A percentile compares a stretch with the other conserved stretches of the same genome.
phyloP scores from a whole-genome alignment of 768 basidiomycete genomes.

The Tricholoma sp. region DNA sequence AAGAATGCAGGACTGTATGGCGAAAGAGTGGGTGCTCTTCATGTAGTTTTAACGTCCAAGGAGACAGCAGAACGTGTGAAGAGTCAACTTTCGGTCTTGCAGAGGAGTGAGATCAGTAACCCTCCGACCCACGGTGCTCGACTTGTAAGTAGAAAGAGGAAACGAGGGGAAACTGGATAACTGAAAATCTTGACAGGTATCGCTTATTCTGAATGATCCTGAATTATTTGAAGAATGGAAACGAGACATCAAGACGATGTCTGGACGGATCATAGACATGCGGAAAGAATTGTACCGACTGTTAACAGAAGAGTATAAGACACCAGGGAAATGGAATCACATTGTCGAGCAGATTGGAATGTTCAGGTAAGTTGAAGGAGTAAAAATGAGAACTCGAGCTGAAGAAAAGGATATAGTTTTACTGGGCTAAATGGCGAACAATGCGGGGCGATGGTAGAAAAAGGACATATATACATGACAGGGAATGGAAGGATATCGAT shows the following conservation, averaged over 20 bases:
- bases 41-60: slow-evolving; percentile 60
- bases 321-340: slow-evolving; percentile 95
- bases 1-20: slow-evolving; percentile 96
- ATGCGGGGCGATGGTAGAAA: slow-evolving; percentile 61
- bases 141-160: slow-evolving; percentile 41
- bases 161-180: neutral
- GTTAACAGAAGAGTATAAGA: slow-evolving; percentile 73
- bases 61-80: slow-evolving; percentile 71
- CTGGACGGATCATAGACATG: slow-evolving; percentile 90
- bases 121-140: slow-evolving; percentile 90
- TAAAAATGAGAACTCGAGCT: neutral
- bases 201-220: slow-evolving; percentile 74
- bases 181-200: slow-evolving; percentile 41
- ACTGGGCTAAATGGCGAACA: slow-evolving; percentile 73
- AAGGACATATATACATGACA: slow-evolving; percentile 83
- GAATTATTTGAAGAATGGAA: slow-evolving; percentile 86
- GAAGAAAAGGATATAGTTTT: slow-evolving; percentile 62
- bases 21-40: slow-evolving; percentile 92
- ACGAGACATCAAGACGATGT: slow-evolving; percentile 87
- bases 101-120: slow-evolving; percentile 93
- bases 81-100: slow-evolving; percentile 88
- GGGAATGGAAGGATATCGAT: slow-evolving; percentile 89
- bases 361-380: slow-evolving; percentile 67
- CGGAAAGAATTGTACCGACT: slow-evolving; percentile 70
- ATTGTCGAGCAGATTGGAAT: slow-evolving; percentile 95